Base-by-base conservation (phyloP, 2,329 filamentous ascomycete species). In the Hymenoscyphus repandus region DNA sequence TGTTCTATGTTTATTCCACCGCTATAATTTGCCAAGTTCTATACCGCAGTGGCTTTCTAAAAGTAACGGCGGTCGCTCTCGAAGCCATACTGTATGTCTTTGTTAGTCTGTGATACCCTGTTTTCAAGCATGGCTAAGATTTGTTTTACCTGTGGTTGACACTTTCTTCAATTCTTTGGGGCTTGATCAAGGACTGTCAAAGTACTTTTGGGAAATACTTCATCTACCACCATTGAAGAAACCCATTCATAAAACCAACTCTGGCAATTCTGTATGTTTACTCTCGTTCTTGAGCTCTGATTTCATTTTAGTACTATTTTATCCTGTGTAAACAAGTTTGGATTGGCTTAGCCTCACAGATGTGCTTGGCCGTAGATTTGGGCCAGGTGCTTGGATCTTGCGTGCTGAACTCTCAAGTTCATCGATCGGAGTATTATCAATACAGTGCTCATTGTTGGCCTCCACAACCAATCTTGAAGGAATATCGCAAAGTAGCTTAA, bases 211-310 rank as follows among this genome's bases (percentile, higher is more conserved):
- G 40, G 31, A 41, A 54, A 47, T 11, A 47, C 27, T n/a, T 34
- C 45, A 20, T 57, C 50, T 18, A 43, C 41, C 30, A 61, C 58
- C 34, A 62, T 48, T 44, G 38, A 50, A 31, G 46, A 53, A 11
- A 61, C 60, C 37, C 60, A 42, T 33, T 54, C 45, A 37, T 49
- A 47, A 13, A 62, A 44, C 61, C 61, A 63, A 49, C 54, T 62
- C 42, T 63, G 59, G 39, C 59, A 62, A 37, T 62, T 61, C 22
- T 56, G 47, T 12, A 62, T 54, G 18, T 55, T 36, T 13, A 61
- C 53, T 41, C 57, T 55, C 10, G 50, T 51, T 22, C 47, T 57
- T 41, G 54, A 50, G 20, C 41, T 51, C 59, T 62, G 18, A 4
- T 43, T 31, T 22, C 34, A 27, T 30, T 37, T 39, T 44, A 53